Evolutionary conservation across 805 yeast genomes (phyloP).

Genomic region (Ogataea corticis): DNA sequence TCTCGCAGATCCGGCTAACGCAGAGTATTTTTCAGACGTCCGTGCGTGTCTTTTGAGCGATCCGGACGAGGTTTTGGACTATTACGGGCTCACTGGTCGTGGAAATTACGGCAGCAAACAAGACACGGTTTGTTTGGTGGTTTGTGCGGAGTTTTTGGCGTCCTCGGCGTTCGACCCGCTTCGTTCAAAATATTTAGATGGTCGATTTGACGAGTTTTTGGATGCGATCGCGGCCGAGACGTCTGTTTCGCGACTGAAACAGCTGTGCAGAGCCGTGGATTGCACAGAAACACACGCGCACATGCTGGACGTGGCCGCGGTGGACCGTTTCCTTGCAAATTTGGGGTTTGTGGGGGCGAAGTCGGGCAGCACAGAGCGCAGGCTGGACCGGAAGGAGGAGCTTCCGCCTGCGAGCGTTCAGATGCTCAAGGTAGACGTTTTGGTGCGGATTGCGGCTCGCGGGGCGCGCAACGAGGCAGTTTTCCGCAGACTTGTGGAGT

Average conservation of each 20-base stretch:
- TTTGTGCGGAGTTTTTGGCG: conserved; percentile 5
- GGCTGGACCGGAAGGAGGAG: conserved; percentile 12
- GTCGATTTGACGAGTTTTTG: conserved; percentile 5
- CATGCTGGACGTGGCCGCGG: background rate
- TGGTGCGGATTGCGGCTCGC: conserved; percentile 6
- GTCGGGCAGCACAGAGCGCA: background rate
- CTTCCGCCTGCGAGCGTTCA: conserved; percentile 14
- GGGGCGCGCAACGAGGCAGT: background rate
- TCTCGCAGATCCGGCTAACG: conserved; percentile 8
- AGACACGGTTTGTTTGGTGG: background rate
- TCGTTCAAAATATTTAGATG: conserved; percentile 1
- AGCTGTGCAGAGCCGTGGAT: background rate
- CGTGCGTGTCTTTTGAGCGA: conserved; percentile 10
- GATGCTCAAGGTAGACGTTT: conserved; percentile 13
- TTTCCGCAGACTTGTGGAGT: conserved; percentile 3
- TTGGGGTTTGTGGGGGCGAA: conserved; percentile 10
- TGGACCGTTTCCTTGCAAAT: conserved; percentile 5
- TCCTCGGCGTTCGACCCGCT: background rate
- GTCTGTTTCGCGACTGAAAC: background rate
- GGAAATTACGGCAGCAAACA: conserved; percentile 9
- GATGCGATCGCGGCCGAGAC: conserved; percentile 3
- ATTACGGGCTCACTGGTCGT: conserved; percentile 11
- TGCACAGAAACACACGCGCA: background rate
- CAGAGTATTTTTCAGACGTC: conserved; percentile 14
- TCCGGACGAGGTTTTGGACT: conserved; percentile 16